Percentiles rank a stretch among this genome's conserved stretches.
phyloP scores from a whole-genome alignment of 257 asterid species.

The Euphrasia confusa region DNA sequence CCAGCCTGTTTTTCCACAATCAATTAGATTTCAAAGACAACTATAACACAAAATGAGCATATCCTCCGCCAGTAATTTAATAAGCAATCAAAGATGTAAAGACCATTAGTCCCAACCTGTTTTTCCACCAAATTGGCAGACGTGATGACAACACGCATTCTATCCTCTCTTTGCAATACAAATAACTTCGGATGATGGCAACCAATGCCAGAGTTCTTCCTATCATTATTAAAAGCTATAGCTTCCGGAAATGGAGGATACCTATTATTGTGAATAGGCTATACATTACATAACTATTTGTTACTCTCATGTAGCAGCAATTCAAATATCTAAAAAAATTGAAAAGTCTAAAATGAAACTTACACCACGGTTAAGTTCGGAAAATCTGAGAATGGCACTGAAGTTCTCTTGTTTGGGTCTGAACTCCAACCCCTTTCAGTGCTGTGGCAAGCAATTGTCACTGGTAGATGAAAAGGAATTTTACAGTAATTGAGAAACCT shows the following conservation, averaged over 20 bases:
- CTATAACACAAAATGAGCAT: constrained; percentile 15
- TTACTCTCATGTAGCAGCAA: constrained; percentile 23
- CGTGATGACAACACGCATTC: constrained; percentile 70
- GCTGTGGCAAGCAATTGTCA: constrained; percentile 82
- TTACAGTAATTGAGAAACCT: constrained; percentile 74
- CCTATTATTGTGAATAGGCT: constrained; percentile 40
- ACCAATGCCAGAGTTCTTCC: constrained; percentile 72
- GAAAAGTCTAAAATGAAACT: constrained; percentile 31
- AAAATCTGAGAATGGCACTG: constrained; percentile 60
- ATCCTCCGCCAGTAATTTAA: constrained; percentile 17
- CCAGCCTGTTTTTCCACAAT: no score
- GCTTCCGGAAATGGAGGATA: constrained; percentile 84
- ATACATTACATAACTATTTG: constrained; percentile 22
- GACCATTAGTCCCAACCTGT: constrained; percentile 50
- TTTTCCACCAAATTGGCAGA: constrained; percentile 85
- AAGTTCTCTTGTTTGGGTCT: constrained; percentile 55
- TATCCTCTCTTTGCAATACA: constrained; percentile 73
- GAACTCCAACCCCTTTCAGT: constrained; percentile 77
- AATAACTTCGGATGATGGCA: constrained; percentile 91
- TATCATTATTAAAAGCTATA: constrained; percentile 84
- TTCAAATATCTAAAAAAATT: constrained; percentile 16
- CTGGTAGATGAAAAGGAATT: constrained; percentile 64
- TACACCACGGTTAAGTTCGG: constrained; percentile 71
- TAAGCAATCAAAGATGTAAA: constrained; percentile 20
- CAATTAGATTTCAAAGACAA: background rate